Evolutionary conservation across 176 grass and related monocot species (phyloP).

Genomic region (Tuctoria greenei): DNA sequence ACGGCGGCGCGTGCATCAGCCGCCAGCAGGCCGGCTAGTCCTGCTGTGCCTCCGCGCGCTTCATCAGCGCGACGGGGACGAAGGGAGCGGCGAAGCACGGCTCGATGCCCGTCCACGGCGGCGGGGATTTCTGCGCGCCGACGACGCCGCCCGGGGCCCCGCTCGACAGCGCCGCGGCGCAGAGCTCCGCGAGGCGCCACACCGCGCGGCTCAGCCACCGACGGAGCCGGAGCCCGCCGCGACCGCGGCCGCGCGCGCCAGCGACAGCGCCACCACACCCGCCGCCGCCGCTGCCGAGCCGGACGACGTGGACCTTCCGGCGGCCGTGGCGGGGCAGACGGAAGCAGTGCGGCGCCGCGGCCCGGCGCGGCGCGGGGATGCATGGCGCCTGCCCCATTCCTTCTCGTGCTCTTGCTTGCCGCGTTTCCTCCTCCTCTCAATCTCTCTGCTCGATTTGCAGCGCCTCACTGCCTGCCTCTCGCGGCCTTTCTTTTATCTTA

Average conservation of each 20-base stretch:
- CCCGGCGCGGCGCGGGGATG: constrained; percentile 6
- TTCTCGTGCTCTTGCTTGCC: neutral
- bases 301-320: constrained; percentile 52
- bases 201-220: constrained; percentile 36
- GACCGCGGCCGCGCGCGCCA: neutral
- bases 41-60: constrained; percentile 1
- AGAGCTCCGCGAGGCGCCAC: constrained; percentile 42
- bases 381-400: constrained; percentile 37
- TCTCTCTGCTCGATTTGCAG: neutral
- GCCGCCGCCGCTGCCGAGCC: constrained; percentile 39
- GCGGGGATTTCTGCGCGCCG: neutral
- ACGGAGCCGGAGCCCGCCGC: constrained; percentile 22
- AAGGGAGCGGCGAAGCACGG: constrained; percentile 58
- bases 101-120: constrained; percentile 36
- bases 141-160: neutral
- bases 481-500: neutral
- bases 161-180: constrained; percentile 37
- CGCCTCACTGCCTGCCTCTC: neutral
- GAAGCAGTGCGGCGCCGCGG: constrained; percentile 7
- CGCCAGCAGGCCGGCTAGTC: neutral
- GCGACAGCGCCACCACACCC: no score
- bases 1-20: no score
- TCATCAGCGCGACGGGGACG: constrained; percentile 39
- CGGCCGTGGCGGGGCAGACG: constrained; percentile 38
- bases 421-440: neutral